Base-by-base conservation (phyloP, 2,329 filamentous ascomycete species). In the Nannizziopsis barbatae region DNA sequence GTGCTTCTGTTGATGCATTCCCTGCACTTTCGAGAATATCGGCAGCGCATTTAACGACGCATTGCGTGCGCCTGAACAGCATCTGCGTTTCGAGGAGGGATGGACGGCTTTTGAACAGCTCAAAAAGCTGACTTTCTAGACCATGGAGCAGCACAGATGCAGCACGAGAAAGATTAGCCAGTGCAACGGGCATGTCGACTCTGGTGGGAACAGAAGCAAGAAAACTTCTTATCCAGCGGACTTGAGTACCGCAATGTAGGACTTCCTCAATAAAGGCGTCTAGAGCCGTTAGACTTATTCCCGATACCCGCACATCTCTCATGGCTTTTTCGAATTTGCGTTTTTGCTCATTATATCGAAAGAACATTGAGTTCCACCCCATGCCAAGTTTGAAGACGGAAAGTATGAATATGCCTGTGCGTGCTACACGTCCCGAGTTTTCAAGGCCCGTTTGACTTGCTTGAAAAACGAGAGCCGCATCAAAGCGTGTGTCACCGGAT, bases 1-100 rank as follows among this genome's bases (percentile, higher is more conserved):
- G 70, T 48, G 82, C 78, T 51, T 86, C 83, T 3, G 60, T 74
- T 43, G 57, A 69, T 40, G 60, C 66, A 50, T 39, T 73, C 70
- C 51, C 76, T 68, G 57, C 73, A 73, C 40, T 70, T 59, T 60
- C 58, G 17, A 68, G 57, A 38, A 70, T 64, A 38, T 61, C 58
- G 22, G 62, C 60, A 17, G 70, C 48, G 14, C 59, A 60, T 30
- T 59, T 59, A 22, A 68, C 53, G 20, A 71, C 49, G 44, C 66
- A 65, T 1, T 62, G 61, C 47, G 56, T 71, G 50, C 56, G 64
- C 54, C 56, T 61, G 55, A 64, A 74, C 50, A 63, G 56, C 35
- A 59, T 65, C 55, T 55, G 65, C 10, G 65, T 60, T 43, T 66
- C 63, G 9, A 69, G 54, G 18, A 67, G 54, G 4, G 68, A 68